A percentile compares a stretch with the other conserved stretches of the same genome.
These are phyloP conservation scores for Tuctoria greenei DNA, from an alignment of 176 grass and related monocot genomes.

Conservation along the genomic window DNA sequence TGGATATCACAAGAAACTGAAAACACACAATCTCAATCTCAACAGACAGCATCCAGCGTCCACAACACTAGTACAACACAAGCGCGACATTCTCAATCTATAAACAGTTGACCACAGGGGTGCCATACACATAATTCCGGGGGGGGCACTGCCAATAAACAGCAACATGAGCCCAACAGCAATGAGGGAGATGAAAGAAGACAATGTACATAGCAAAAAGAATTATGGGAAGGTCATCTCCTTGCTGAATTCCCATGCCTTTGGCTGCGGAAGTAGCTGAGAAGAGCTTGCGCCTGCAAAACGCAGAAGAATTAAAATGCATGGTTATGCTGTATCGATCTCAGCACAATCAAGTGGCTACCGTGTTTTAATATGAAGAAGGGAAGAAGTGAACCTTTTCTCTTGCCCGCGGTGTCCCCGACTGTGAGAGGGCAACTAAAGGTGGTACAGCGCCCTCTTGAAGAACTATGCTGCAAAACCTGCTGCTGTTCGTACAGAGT, in stretches of 20 bases:
- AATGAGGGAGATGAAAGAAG: neutral
- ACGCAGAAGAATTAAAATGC: neutral
- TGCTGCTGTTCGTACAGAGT: slow-evolving; percentile 84
- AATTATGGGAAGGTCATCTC: slow-evolving; percentile 41
- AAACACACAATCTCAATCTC: slow-evolving; percentile 28
- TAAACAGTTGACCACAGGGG: slow-evolving; percentile 36
- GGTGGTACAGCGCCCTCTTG: slow-evolving; percentile 97
- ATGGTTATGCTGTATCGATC: neutral
- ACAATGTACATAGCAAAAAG: slow-evolving; percentile 49
- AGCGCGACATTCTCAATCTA: slow-evolving; percentile 42
- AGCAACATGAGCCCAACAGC: neutral
- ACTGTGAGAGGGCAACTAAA: slow-evolving; percentile 80
- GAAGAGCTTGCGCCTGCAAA: slow-evolving; percentile 82
- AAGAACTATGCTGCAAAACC: slow-evolving; percentile 92
- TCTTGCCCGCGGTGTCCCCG: slow-evolving; percentile 83
- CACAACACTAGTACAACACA: slow-evolving; percentile 33
- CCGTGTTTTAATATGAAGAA: slow-evolving; percentile 2
- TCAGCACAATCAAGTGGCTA: neutral
- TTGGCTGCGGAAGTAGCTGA: slow-evolving; percentile 95
- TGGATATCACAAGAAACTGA: neutral
- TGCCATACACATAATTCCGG: slow-evolving; percentile 8
- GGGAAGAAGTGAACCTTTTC: slow-evolving; percentile 60
- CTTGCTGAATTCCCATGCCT: slow-evolving; percentile 70
- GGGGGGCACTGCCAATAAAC: neutral
- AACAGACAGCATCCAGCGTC: slow-evolving; percentile 23